Conservation (phyloP, 148 eudicot species). For the Cornus controversa region DNA sequence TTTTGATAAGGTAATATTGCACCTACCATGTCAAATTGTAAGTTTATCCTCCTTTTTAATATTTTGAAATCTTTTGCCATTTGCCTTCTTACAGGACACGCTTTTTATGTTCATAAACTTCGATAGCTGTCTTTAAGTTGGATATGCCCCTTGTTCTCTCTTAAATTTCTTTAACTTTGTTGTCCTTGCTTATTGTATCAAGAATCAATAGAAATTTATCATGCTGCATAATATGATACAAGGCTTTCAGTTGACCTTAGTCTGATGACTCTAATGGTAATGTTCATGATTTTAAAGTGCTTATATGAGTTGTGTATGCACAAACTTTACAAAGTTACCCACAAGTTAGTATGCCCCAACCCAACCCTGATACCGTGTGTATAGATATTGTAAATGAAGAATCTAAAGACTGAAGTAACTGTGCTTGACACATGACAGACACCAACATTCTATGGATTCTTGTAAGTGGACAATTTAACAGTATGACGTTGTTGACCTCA, state of each 20-base stretch:
- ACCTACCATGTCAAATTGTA: background rate
- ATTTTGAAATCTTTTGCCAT: too few species aligned
- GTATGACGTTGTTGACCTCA: background rate
- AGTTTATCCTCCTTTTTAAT: background rate
- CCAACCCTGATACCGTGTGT: background rate
- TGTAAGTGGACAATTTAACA: background rate
- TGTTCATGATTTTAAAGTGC: background rate
- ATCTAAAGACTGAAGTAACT: background rate
- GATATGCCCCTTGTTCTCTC: background rate
- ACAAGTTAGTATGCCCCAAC: background rate
- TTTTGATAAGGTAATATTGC: slow-evolving; percentile 70
- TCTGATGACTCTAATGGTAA: background rate
- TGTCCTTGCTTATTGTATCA: background rate
- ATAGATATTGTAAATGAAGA: background rate
- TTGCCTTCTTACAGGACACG: too few species aligned
- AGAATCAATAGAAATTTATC: background rate
- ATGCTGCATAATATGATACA: background rate
- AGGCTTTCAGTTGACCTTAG: background rate
- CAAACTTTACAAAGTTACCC: background rate
- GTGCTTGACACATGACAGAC: background rate
- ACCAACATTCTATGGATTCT: background rate
- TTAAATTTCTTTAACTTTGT: background rate
- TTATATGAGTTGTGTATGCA: background rate
- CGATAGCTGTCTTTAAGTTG: background rate
- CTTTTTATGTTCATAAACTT: background rate